Base-by-base conservation (phyloP, 208 protist genomes). In the Leishmania tarentolae region DNA sequence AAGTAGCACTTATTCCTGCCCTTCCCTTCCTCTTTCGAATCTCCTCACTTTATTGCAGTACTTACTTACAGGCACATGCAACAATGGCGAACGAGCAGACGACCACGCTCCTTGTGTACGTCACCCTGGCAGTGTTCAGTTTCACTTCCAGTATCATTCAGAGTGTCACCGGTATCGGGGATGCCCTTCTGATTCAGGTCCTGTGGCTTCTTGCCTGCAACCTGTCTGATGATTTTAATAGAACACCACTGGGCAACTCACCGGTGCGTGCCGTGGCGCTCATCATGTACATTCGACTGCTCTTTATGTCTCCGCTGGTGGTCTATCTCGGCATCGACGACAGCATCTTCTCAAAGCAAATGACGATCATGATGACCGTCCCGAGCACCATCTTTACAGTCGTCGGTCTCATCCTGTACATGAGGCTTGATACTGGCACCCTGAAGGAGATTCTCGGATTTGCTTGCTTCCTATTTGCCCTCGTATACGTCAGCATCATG, bases 121-220 rank as follows among this genome's bases (percentile, higher is more conserved):
- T 90, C 31, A 70, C 77, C 35, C 72, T 92, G 53, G 86, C 85
- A 50, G 37, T 90, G 42, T 86, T 90, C 75, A 91, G 88, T 73
- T 92, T 92, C 46, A 28, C 83, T 8, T 74, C 78, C 44, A 91
- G 87, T 63, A 82, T 92, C 79, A 91, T 92, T 50, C 89, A 92
- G 59, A 83, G 89, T 56, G 87, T 91, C 7, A 83, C 85, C 21
- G 89, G 89, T 66, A 87, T 92, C 72, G 89, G 89, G 52, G 89
- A 92, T 90, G 87, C 89, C 79, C 88, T 92, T 76, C 81, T 90
- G 69, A 84, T 92, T 61, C 84, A 90, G 53, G 89, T 92, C 53
- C 70, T 92, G 59, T 92, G 89, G 87, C 79, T 82, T 52, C 75
- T 91, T 40, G 83, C 81, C 21, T 84, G 76, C 56, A 52, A 78